Evolutionary conservation across 495 filamentous ascomycete species (phyloP).

Genomic region (Thermochaetoides thermophila): DNA sequence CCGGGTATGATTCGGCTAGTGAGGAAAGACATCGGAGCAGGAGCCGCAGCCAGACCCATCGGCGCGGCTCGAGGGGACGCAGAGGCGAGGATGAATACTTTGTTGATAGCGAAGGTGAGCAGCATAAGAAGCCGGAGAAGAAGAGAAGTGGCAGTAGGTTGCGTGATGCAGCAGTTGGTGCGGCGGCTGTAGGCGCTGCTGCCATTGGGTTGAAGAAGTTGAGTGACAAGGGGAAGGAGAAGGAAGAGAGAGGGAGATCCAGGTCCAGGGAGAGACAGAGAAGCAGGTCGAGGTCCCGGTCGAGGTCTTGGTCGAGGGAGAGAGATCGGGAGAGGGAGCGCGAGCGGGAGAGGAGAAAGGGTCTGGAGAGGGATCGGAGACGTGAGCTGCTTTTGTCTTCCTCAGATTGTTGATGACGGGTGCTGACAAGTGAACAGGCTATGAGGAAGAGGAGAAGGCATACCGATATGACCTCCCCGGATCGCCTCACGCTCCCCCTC

Average conservation of each 20-base stretch:
- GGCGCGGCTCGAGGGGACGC: slow-evolving; percentile 7
- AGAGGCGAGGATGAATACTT: slow-evolving; percentile 11
- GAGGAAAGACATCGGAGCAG: slow-evolving; percentile 17
- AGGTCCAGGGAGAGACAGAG: slow-evolving; percentile 7
- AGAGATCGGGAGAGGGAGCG: slow-evolving; percentile 9
- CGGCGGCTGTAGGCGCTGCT: slow-evolving; percentile 54
- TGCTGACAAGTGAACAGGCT: slow-evolving; percentile 16
- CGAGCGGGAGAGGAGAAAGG: slow-evolving; percentile 9
- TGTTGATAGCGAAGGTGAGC: slow-evolving; percentile 23
- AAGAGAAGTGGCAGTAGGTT: slow-evolving; percentile 47
- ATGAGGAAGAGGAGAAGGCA: slow-evolving; percentile 24
- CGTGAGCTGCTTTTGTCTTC: no score
- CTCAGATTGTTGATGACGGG: no score
- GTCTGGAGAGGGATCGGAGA: slow-evolving; percentile 28
- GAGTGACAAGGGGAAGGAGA: slow-evolving; percentile 36
- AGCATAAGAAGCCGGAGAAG: slow-evolving; percentile 27
- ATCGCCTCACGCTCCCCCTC: slow-evolving; percentile 30
- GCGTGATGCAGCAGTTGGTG: slow-evolving; percentile 52
- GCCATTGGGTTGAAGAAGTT: slow-evolving; percentile 67
- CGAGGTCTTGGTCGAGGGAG: slow-evolving; percentile 8
- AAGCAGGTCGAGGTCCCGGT: slow-evolving; percentile 10
- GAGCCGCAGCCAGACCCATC: slow-evolving; percentile 12
- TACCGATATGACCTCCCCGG: slow-evolving; percentile 23
- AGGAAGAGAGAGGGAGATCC: slow-evolving; percentile 18
- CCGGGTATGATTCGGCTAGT: slow-evolving; percentile 19